Base-by-base conservation (phyloP, 2,329 filamentous ascomycete genomes). In the Lachnellula hyalina region DNA sequence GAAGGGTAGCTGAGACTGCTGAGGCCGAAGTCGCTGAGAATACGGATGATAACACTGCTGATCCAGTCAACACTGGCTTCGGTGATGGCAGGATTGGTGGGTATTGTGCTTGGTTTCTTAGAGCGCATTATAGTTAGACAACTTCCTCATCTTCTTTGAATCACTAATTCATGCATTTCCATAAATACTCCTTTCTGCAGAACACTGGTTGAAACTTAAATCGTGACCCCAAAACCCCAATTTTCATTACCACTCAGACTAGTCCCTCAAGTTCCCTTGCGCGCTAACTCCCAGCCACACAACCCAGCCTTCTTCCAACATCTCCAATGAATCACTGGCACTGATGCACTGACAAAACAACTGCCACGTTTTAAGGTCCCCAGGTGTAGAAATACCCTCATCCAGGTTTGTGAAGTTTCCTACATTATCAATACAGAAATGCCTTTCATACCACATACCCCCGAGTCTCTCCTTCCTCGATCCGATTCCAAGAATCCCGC, bases 401-500 rank as follows among this genome's bases (percentile, higher is more conserved):
- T 32, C 42, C 28, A 59, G 60, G 60, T 63, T 63, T 53, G 61
- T 61, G 38, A 25, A 52, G 53, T 23, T 54, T 42, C 23, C 36
- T n/a, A 53, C 47, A 23, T 53, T 57, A 57, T 52, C 28, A 34
- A 15, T 34, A 12, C 52, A 62, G 49, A 61, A 23, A 88, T 88
- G 85, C 81, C 85, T 56, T 84, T 85, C 71, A 80, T 85, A 60
- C 74, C 80, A 52, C 80, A 85, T 68, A 96, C 90, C 0, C 92
- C 93, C 61, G 92, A 96, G 75, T 86, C 88, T 19, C 75, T 87
- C 28, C 76, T 96, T 55, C 81, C 80, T 54, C 87, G 92, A 55
- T 84, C 85, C 65, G 92, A 96, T 76, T 96, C 90, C 50, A 90
- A 88, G 69, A 86, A 96, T 62, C 86, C 91, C 2, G 78, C 82